Evolutionary conservation across 495 filamentous ascomycete genomes (phyloP).

Genomic region (Neurospora sp.): DNA sequence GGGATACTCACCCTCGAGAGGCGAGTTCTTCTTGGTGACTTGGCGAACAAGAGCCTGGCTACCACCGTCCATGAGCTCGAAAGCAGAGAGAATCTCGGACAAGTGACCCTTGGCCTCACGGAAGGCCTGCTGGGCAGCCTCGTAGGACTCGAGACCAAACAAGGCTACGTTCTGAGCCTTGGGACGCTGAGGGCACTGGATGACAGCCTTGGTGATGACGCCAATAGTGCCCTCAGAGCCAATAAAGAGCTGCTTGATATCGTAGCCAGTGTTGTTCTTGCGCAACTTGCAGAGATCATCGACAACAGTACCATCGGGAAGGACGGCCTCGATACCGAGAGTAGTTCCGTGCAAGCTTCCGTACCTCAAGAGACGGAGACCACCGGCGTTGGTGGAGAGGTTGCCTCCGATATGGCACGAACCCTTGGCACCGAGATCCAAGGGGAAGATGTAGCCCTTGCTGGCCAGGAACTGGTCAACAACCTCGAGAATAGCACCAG

Average conservation of each 20-base stretch:
- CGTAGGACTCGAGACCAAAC: constrained; percentile 77
- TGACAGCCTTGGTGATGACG: constrained; percentile 81
- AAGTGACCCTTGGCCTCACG: constrained; percentile 79
- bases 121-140: constrained; percentile 75
- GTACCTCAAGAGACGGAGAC: constrained; percentile 81
- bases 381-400: constrained; percentile 92
- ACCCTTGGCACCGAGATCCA: constrained; percentile 94
- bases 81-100: constrained; percentile 90
- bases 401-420: constrained; percentile 98
- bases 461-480: constrained; percentile 76
- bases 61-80: constrained; percentile 88
- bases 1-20: constrained; percentile 71
- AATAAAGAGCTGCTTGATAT: constrained; percentile 96
- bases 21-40: constrained; percentile 65
- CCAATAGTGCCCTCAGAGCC: constrained; percentile 91
- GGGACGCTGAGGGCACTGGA: constrained; percentile 78
- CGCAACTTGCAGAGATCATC: constrained; percentile 77
- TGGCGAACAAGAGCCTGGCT: constrained; percentile 65
- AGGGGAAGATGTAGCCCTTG: constrained; percentile 75
- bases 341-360: constrained; percentile 90
- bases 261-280: constrained; percentile 97
- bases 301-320: constrained; percentile 85
- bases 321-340: constrained; percentile 82
- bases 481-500: constrained; percentile 82
- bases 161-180: constrained; percentile 83